Conservation (phyloP, 257 asterid species). For the Solanum megistacrolobum region DNA sequence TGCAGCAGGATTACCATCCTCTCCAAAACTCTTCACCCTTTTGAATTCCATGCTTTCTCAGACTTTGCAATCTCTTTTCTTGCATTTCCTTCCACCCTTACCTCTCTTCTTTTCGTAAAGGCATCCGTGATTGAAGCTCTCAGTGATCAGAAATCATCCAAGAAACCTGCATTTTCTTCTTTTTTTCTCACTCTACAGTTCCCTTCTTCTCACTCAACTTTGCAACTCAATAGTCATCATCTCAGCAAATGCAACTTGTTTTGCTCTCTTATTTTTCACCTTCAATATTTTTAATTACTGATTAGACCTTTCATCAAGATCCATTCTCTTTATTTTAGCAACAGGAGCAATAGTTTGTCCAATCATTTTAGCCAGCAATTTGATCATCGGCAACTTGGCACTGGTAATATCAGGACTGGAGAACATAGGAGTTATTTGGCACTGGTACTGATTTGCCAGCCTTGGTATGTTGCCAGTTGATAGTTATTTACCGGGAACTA, state of each 20-base stretch:
- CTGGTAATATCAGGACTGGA: slow-evolving; percentile 33
- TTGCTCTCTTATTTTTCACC: slow-evolving; percentile 26
- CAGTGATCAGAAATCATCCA: background rate
- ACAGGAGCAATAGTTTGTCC: slow-evolving; percentile 48
- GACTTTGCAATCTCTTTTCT: slow-evolving; percentile 39
- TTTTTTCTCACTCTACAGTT: slow-evolving; percentile 20
- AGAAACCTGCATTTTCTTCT: background rate
- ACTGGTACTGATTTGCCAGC: too few relatives aligned
- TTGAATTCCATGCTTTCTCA: slow-evolving; percentile 62
- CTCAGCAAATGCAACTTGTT: slow-evolving; percentile 62
- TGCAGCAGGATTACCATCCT: slow-evolving; percentile 60
- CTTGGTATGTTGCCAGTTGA: too few relatives aligned
- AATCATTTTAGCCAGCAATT: slow-evolving; percentile 49
- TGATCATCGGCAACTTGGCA: slow-evolving; percentile 35
- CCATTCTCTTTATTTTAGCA: slow-evolving; percentile 35
- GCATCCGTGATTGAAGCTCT: slow-evolving; percentile 29
- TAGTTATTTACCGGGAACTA: too few relatives aligned
- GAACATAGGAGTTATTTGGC: too few relatives aligned
- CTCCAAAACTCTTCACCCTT: slow-evolving; percentile 31
- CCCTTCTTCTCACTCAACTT: slow-evolving; percentile 32
- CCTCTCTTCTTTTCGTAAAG: slow-evolving; percentile 61
- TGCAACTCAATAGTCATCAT: slow-evolving; percentile 45
- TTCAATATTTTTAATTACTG: slow-evolving; percentile 24
- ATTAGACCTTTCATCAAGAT: slow-evolving; percentile 21
- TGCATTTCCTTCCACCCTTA: slow-evolving; percentile 42